Conservation (phyloP, 2,329 filamentous ascomycete species). For the Verticillium zaregamsianum region DNA sequence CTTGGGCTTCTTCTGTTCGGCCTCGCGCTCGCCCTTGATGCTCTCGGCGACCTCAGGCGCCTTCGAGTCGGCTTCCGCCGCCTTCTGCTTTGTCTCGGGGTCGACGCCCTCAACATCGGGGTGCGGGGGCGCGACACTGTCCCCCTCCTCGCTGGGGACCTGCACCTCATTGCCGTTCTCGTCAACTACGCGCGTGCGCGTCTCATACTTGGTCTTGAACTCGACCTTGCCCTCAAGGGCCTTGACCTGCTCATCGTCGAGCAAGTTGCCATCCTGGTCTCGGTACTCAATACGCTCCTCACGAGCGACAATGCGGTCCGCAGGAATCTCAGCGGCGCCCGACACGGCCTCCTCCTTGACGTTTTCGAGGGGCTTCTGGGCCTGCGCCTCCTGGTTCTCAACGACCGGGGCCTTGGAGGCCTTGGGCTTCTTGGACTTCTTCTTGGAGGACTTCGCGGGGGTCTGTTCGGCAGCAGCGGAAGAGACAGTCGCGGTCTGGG, state of each 20-base stretch:
- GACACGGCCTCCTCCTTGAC: slow-evolving; percentile 33
- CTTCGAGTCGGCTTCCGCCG: slow-evolving; percentile 31
- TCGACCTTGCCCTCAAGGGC: slow-evolving; percentile 86
- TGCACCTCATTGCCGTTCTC: slow-evolving; percentile 72
- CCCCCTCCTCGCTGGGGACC: slow-evolving; percentile 21
- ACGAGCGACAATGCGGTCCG: slow-evolving; percentile 45
- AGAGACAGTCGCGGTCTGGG: slow-evolving; percentile 3
- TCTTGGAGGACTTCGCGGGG: background rate
- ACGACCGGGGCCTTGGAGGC: background rate
- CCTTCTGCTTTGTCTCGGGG: slow-evolving; percentile 48
- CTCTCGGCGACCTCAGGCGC: slow-evolving; percentile 39
- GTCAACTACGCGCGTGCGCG: slow-evolving; percentile 82
- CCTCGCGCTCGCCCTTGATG: slow-evolving; percentile 56
- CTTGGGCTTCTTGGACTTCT: background rate
- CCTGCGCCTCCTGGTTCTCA: slow-evolving; percentile 1
- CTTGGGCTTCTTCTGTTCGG: slow-evolving; percentile 51
- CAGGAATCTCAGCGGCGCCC: slow-evolving; percentile 42
- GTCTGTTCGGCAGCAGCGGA: slow-evolving; percentile 2
- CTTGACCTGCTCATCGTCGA: slow-evolving; percentile 79
- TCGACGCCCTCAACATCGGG: slow-evolving; percentile 59
- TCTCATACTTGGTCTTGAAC: slow-evolving; percentile 94
- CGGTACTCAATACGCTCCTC: slow-evolving; percentile 92
- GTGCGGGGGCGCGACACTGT: slow-evolving; percentile 53
- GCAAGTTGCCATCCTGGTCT: slow-evolving; percentile 86
- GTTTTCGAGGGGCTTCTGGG: slow-evolving; percentile 20